These are phyloP conservation scores for Sclerotinia sclerotiorum DNA, from an alignment of 2,329 filamentous ascomycete species.

Conservation along the genomic window DNA sequence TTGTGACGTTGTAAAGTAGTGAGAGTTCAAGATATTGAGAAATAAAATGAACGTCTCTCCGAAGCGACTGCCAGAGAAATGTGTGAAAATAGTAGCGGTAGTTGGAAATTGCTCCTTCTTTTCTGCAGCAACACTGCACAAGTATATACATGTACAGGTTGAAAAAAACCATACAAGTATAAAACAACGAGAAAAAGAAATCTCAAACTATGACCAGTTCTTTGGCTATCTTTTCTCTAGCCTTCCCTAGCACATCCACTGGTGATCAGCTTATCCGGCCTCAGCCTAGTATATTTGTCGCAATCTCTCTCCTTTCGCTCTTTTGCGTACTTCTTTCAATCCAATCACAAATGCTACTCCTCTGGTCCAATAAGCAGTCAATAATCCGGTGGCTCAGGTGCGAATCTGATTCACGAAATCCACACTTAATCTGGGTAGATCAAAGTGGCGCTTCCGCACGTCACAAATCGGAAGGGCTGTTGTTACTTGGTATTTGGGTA, in stretches of 20 bases:
- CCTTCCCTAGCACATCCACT: background rate
- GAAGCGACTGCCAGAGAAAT: background rate
- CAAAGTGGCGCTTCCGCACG: conserved; percentile 23
- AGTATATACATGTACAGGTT: background rate
- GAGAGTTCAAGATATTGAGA: background rate
- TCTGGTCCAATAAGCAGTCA: background rate
- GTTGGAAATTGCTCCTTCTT: background rate
- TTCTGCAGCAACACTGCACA: background rate
- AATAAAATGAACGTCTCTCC: conserved; percentile 6
- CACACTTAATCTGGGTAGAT: conserved; percentile 20
- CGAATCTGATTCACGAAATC: conserved; percentile 7
- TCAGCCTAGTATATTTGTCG: conserved; percentile 13
- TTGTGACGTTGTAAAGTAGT: background rate
- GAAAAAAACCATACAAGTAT: background rate
- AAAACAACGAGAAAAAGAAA: conserved; percentile 5
- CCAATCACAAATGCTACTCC: conserved; percentile 4
- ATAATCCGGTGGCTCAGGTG: conserved; percentile 18
- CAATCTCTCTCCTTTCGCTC: conserved; percentile 16
- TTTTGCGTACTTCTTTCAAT: conserved; percentile 12
- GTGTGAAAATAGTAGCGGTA: background rate
- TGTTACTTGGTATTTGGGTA: background rate
- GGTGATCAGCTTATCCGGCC: background rate
- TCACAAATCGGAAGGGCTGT: conserved; percentile 21
- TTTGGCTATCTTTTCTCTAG: conserved; percentile 6
- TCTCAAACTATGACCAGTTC: background rate